Evolutionary conservation across 805 yeast species (phyloP).

Genomic region (Starmerella davenportii): DNA sequence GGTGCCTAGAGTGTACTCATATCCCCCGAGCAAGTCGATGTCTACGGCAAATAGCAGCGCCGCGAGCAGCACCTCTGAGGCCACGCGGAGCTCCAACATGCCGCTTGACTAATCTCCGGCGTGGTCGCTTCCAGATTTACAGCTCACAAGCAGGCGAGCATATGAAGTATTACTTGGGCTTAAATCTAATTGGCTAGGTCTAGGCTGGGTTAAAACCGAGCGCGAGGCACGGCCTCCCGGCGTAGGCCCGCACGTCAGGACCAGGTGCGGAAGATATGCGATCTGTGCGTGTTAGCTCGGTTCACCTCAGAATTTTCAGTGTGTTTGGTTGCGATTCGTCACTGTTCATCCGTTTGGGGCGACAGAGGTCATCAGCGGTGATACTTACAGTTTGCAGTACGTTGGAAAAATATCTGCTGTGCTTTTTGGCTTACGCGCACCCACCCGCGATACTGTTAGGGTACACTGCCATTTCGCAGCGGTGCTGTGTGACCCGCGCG

Average conservation of each 20-base stretch:
- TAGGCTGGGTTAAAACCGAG: too few relatives aligned
- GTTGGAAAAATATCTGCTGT: neutral
- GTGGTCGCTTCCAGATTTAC: too few relatives aligned
- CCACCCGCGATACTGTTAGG: neutral
- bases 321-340: constrained; percentile 21
- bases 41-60: constrained; percentile 7
- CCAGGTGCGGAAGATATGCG: too few relatives aligned
- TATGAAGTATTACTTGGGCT: too few relatives aligned
- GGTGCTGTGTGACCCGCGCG: too few relatives aligned
- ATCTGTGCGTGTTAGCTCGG: constrained; percentile 6
- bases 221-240: too few relatives aligned
- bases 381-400: constrained; percentile 16
- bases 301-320: constrained; percentile 21
- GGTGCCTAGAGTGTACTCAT: constrained; percentile 3
- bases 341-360: constrained; percentile 20
- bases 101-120: too few relatives aligned
- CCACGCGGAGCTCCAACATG: constrained; percentile 15
- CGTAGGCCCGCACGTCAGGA: too few relatives aligned
- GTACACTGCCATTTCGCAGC: too few relatives aligned
- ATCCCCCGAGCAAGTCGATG: constrained; percentile 3
- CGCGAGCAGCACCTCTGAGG: constrained; percentile 8
- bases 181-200: too few relatives aligned
- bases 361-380: constrained; percentile 18
- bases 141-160: too few relatives aligned
- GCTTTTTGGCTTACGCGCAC: neutral